Evolutionary conservation across 148 eudicot genomes (phyloP).

Genomic region (Dianthus caryophyllus): DNA sequence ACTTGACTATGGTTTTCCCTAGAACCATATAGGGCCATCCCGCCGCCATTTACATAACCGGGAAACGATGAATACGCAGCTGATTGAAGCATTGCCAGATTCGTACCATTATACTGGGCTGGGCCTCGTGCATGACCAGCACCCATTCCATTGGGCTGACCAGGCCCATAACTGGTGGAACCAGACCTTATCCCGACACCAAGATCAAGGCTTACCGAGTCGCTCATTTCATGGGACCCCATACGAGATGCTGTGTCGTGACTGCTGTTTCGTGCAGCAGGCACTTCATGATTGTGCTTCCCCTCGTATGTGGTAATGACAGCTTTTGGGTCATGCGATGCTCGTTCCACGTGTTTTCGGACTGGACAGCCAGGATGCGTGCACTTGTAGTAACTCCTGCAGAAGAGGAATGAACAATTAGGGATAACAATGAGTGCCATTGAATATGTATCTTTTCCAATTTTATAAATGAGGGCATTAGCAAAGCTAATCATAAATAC

Average conservation of each 20-base stretch:
- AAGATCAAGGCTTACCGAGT: conserved; percentile 73
- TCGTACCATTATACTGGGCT: conserved; percentile 27
- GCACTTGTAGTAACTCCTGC: conserved; percentile 98
- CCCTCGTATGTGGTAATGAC: conserved; percentile 97
- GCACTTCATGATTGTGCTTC: conserved; percentile 95
- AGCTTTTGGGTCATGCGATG: conserved; percentile 95
- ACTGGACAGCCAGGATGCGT: conserved; percentile 85
- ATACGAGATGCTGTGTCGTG: conserved; percentile 48
- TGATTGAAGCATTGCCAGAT: conserved; percentile 38
- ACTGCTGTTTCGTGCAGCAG: conserved; percentile 55
- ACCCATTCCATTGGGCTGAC: conserved; percentile 30
- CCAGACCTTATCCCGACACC: conserved; percentile 62
- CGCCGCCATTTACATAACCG: conserved; percentile 61
- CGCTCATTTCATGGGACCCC: conserved; percentile 41
- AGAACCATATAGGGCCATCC: conserved; percentile 46
- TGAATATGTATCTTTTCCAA: too few relatives aligned
- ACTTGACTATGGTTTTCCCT: conserved; percentile 53
- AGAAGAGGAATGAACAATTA: conserved; percentile 5
- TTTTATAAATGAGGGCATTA: too few relatives aligned
- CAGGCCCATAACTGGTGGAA: conserved; percentile 39
- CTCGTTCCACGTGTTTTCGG: conserved; percentile 97
- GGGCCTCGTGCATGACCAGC: conserved; percentile 34
- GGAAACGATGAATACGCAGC: conserved; percentile 39
- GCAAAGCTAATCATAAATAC: too few relatives aligned
- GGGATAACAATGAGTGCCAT: not conserved